A percentile compares a stretch with the other conserved stretches of the same genome.
phyloP scores from a whole-genome alignment of 1,284 basidiomycete species.

The Ustilago vetiveriae region DNA sequence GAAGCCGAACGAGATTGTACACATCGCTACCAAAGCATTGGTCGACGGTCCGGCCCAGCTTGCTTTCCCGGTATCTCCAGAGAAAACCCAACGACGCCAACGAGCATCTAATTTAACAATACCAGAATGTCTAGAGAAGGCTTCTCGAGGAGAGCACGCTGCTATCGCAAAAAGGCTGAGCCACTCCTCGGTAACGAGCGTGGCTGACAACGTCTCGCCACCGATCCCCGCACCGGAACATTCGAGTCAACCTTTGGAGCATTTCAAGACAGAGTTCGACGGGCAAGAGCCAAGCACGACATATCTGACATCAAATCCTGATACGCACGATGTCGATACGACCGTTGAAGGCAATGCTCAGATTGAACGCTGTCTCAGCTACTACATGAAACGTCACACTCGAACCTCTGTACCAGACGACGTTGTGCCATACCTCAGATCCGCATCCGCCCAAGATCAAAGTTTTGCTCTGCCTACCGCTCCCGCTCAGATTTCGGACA shows the following conservation, averaged over 20 bases:
- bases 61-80: background rate
- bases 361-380: slow-evolving; percentile 45
- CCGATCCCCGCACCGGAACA: no score
- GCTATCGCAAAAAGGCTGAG: no score
- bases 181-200: background rate
- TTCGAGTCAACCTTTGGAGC: no score
- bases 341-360: slow-evolving; percentile 8
- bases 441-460: background rate
- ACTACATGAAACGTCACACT: slow-evolving; percentile 31
- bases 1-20: background rate
- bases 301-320: no score
- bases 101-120: background rate
- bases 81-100: background rate
- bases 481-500: background rate
- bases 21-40: background rate
- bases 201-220: no score
- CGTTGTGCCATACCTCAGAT: background rate
- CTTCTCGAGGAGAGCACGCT: background rate
- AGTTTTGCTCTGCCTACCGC: background rate
- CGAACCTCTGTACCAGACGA: background rate
- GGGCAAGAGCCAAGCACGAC: background rate
- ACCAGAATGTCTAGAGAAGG: background rate
- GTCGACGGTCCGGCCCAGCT: background rate
- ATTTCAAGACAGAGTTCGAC: no score
- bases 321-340: slow-evolving; percentile 4